A percentile compares a stretch with the other conserved stretches of the same genome.
phyloP scores from a whole-genome alignment of 2,329 filamentous ascomycete species.

The Pseudocercospora vitis region DNA sequence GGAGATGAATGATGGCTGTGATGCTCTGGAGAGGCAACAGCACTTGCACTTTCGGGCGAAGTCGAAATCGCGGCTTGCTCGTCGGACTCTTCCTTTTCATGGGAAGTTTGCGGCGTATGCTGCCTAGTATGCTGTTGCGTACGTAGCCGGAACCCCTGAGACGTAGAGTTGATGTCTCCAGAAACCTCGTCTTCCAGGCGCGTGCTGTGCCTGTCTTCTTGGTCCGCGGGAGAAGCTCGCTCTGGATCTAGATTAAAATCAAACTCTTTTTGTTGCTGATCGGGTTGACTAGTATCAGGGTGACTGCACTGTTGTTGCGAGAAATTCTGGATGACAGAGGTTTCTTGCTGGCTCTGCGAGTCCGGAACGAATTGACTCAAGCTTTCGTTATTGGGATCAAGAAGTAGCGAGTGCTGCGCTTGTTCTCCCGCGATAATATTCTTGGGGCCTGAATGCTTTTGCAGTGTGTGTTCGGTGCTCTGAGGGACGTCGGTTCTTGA shows the following conservation, averaged over 20 bases:
- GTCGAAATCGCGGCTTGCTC: too few relatives aligned
- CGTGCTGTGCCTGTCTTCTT: not conserved
- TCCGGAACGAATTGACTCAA: slow-evolving; percentile 25
- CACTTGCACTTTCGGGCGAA: too few relatives aligned
- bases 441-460: not conserved
- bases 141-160: too few relatives aligned
- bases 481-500: slow-evolving; percentile 1
- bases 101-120: not conserved
- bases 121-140: not conserved
- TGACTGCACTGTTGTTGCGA: too few relatives aligned
- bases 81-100: too few relatives aligned
- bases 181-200: not conserved
- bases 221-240: not conserved
- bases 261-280: not conserved
- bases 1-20: too few relatives aligned
- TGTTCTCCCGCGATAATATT: too few relatives aligned
- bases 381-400: slow-evolving; percentile 18
- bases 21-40: too few relatives aligned
- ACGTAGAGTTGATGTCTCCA: not conserved
- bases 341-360: slow-evolving; percentile 25
- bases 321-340: not conserved
- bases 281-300: too few relatives aligned
- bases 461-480: slow-evolving; percentile 1
- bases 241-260: not conserved
- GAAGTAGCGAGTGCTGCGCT: too few relatives aligned